These are phyloP conservation scores for Neopestalotiopsis sp. DNA, from an alignment of 2,329 filamentous ascomycete species.

Conservation along the genomic window DNA sequence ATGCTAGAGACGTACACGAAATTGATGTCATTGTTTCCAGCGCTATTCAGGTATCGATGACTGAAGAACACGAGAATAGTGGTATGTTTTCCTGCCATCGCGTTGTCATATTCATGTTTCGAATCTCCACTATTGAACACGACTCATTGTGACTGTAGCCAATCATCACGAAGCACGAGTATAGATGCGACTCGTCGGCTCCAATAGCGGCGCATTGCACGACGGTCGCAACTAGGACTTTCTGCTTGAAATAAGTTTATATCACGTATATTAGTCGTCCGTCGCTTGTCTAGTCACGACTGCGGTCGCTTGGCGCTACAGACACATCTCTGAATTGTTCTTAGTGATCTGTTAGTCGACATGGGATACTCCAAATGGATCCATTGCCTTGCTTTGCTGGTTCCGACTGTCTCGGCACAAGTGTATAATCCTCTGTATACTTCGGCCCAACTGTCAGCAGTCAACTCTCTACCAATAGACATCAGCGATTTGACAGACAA, in stretches of 20 bases:
- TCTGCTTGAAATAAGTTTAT: too few species aligned
- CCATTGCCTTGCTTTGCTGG: not conserved
- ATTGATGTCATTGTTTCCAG: not conserved
- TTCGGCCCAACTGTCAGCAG: not conserved
- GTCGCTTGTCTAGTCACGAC: not conserved
- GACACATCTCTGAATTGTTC: too few species aligned
- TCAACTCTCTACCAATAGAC: constrained; percentile 20
- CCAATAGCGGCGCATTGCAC: too few species aligned
- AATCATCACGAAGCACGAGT: too few species aligned
- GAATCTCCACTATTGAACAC: too few species aligned
- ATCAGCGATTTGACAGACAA: constrained; percentile 25
- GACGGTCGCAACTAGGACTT: too few species aligned
- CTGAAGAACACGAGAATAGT: not conserved
- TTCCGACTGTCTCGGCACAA: not conserved
- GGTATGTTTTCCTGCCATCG: not conserved
- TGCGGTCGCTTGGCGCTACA: not conserved
- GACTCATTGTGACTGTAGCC: too few species aligned
- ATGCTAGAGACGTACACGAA: not conserved
- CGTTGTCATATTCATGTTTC: too few species aligned
- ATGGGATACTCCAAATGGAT: not conserved
- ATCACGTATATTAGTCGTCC: too few species aligned
- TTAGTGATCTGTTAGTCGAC: not conserved
- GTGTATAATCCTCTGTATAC: constrained; percentile 14
- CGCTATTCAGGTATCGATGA: not conserved
- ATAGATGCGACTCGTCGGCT: too few species aligned